phyloP scores from a whole-genome alignment of 495 filamentous ascomycete species.

The Beverwykella pulmonaria region DNA sequence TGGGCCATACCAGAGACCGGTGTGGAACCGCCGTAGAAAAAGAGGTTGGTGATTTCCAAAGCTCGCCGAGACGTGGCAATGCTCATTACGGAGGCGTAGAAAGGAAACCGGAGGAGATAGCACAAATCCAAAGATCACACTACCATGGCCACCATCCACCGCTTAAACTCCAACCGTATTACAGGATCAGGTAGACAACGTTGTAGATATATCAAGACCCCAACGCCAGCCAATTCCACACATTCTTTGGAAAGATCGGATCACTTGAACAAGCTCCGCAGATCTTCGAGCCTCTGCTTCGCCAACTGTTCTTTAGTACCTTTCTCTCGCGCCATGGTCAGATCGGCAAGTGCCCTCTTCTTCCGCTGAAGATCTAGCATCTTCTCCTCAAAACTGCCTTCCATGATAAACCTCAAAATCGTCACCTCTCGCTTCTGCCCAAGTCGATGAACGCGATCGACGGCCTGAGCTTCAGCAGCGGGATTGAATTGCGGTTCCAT shows the following conservation, averaged over 20 bases:
- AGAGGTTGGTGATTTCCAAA: too few species aligned
- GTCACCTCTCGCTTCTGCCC: slow-evolving; percentile 84
- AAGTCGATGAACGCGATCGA: slow-evolving; percentile 91
- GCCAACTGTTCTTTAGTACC: slow-evolving; percentile 74
- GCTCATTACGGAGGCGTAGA: too few species aligned
- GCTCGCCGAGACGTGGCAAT: too few species aligned
- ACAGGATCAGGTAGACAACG: not conserved
- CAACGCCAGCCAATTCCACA: not conserved
- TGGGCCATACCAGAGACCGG: too few species aligned
- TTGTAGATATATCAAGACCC: not conserved
- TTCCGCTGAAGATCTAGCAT: slow-evolving; percentile 86
- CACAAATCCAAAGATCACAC: not conserved
- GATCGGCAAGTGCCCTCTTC: slow-evolving; percentile 83
- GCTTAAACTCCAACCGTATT: not conserved
- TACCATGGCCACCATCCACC: not conserved
- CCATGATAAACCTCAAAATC: slow-evolving; percentile 86
- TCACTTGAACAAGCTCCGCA: slow-evolving; percentile 79
- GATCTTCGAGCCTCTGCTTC: slow-evolving; percentile 74
- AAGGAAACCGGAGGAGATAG: not conserved
- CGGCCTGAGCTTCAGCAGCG: slow-evolving; percentile 87
- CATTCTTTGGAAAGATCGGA: not conserved
- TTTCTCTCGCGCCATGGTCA: slow-evolving; percentile 75
- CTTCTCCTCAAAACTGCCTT: slow-evolving; percentile 87
- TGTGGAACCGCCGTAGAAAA: too few species aligned
- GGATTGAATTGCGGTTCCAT: slow-evolving; percentile 99